phyloP scores from a whole-genome alignment of 352 stramenopile species.

The Phytophthora pini region DNA sequence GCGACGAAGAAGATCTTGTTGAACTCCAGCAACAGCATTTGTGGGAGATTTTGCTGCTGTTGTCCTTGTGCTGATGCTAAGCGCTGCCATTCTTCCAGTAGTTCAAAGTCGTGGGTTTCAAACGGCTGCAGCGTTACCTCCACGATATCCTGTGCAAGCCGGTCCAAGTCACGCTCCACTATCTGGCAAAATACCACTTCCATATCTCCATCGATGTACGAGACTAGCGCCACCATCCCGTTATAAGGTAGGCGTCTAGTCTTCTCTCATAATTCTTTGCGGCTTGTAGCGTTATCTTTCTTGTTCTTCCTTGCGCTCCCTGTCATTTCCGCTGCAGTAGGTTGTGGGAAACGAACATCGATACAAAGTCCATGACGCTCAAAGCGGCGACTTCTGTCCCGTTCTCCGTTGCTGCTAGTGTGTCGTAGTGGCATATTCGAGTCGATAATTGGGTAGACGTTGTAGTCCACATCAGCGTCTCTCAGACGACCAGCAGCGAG shows the following conservation, averaged over 20 bases:
- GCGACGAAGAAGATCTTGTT: conserved; percentile 58
- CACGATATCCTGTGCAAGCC: conserved; percentile 36
- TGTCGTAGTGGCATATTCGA: conserved; percentile 30
- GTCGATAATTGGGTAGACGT: conserved; percentile 32
- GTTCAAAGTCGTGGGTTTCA: conserved; percentile 32
- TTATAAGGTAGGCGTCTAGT: conserved; percentile 37
- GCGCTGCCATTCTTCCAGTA: conserved; percentile 29
- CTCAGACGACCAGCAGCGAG: conserved; percentile 24
- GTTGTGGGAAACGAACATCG: conserved; percentile 38
- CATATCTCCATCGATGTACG: conserved; percentile 14
- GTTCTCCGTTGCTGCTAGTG: conserved; percentile 32
- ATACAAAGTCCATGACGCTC: conserved; percentile 42
- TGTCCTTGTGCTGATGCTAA: neutral
- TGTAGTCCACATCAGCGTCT: conserved; percentile 43
- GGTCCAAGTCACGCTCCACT: conserved; percentile 35
- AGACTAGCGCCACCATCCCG: conserved; percentile 46
- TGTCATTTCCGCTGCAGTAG: conserved; percentile 29
- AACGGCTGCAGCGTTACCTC: conserved; percentile 47
- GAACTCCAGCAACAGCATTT: conserved; percentile 54
- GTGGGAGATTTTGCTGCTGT: conserved; percentile 15
- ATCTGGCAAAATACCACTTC: conserved; percentile 49
- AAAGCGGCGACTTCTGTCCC: conserved; percentile 18
- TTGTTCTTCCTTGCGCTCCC: conserved; percentile 17
- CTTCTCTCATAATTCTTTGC: conserved; percentile 41
- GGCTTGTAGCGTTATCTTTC: conserved; percentile 27